Evolutionary conservation across 768 basidiomycete genomes (phyloP), one percentile per base, ranked within the genome.

Genomic region (Russula lepida): DNA sequence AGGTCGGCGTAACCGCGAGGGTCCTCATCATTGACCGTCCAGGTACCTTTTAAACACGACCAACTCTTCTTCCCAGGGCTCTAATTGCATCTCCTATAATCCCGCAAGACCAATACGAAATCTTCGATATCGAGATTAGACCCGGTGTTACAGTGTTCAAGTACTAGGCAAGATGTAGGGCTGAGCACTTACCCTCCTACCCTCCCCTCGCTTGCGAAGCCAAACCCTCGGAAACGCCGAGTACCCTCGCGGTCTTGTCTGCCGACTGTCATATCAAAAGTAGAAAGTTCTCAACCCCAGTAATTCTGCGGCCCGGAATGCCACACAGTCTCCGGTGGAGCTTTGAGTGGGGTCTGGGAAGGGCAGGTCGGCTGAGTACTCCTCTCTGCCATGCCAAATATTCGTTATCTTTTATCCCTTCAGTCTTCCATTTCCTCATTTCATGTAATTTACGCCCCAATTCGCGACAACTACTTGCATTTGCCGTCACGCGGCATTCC

Each of bases 161-260:
- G 35, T 17, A n/a, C n/a, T n/a, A 17, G 4, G 15, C 13, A 37
- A 37, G 13, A 37, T 37, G 35, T 37, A 13, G 15, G 17, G 35
- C 4, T 35, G 12, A 15, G 35, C 35, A 37, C 35, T 35, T 15
- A 37, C 35, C 35, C 35, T 17, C 1, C 0, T 2, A 12, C 0
- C 35, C 35, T 37, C 5, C 17, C 17, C 35, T 37, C 35, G 13
- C 13, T 37, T 15, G 15, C 13, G 15, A 37, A 7, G 39, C 54
- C 60, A 46, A 50, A 35, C 33, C 6, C 41, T 51, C 15, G 55
- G 55, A 30, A 15, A 23, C 25, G 17, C 30, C 15, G 60, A 12
- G 62, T 54, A 63, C 62, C 62, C 46, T 63, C 62, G 46, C 62
- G 44, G 61, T 62, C 51, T 33, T 50, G 37, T 30, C n/a, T 44